phyloP scores from a whole-genome alignment of 371 early-diverging fungal genomes.

The Choanephora cucurbitarum region DNA sequence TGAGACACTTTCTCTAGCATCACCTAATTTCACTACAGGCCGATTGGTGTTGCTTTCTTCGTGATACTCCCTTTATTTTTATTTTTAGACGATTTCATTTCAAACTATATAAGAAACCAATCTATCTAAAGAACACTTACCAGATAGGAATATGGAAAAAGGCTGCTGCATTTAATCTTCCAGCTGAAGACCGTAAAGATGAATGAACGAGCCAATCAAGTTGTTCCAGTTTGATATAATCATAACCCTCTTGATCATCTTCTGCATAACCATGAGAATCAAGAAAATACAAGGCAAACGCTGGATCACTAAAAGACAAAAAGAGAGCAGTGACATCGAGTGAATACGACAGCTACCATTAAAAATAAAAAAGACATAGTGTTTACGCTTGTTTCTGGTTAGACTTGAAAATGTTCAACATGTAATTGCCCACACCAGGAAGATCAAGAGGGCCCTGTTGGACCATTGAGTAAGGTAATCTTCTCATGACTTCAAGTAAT shows the following conservation, averaged over 20 bases:
- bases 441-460: slow-evolving; percentile 46
- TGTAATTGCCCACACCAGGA: slow-evolving; percentile 55
- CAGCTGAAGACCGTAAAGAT: slow-evolving; percentile 4
- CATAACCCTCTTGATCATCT: slow-evolving; percentile 37
- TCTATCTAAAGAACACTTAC: no score
- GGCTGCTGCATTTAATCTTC: slow-evolving; percentile 45
- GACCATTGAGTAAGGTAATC: slow-evolving; percentile 49
- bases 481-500: slow-evolving; percentile 43
- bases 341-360: no score
- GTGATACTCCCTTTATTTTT: slow-evolving; percentile 26
- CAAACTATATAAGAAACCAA: no score
- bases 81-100: no score
- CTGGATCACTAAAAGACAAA: slow-evolving; percentile 31
- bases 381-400: no score
- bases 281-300: slow-evolving; percentile 52
- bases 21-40: slow-evolving; percentile 33
- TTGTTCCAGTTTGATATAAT: slow-evolving; percentile 49
- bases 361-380: no score
- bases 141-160: slow-evolving; percentile 60
- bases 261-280: slow-evolving; percentile 52
- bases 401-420: slow-evolving; percentile 29
- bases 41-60: slow-evolving; percentile 10
- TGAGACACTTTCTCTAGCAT: slow-evolving; percentile 42
- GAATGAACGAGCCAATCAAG: slow-evolving; percentile 45
- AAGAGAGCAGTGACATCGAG: slow-evolving; percentile 8